phyloP scores from a whole-genome alignment of 164 flowering plant genomes.

The Kingdonia uniflora region DNA sequence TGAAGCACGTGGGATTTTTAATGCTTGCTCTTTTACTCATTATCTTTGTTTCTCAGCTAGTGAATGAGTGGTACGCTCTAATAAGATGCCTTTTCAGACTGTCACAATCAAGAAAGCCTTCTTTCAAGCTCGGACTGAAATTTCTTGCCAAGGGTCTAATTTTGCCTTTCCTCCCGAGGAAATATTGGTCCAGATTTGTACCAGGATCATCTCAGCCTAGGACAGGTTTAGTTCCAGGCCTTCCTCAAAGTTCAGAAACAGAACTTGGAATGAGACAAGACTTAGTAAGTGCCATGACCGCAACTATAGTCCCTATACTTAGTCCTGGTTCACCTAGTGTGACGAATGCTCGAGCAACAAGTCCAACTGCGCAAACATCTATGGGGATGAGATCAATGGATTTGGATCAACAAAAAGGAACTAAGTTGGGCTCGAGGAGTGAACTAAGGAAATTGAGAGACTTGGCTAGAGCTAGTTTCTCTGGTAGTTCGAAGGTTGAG shows the following conservation, averaged over 20 bases:
- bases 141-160: conserved; percentile 38
- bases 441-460: conserved; percentile 39
- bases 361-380: conserved; percentile 4
- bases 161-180: conserved; percentile 43
- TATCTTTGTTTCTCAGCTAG: conserved; percentile 31
- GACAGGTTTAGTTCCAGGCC: conserved; percentile 30
- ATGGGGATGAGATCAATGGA: conserved; percentile 16
- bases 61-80: conserved; percentile 48
- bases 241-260: conserved; percentile 23
- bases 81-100: conserved; percentile 29
- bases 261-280: conserved; percentile 18
- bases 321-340: conserved; percentile 36
- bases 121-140: conserved; percentile 37
- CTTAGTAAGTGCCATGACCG: conserved; percentile 28
- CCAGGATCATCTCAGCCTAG: conserved; percentile 23
- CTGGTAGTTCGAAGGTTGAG: conserved; percentile 21
- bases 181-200: conserved; percentile 32
- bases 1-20: conserved; percentile 19
- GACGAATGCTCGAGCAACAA: conserved; percentile 7
- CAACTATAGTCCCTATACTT: conserved; percentile 42
- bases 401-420: conserved; percentile 19
- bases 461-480: conserved; percentile 48
- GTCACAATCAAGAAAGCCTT: conserved; percentile 27
- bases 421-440: conserved; percentile 22
- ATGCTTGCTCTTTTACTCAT: conserved; percentile 40